phyloP scores from a whole-genome alignment of 768 basidiomycete species.

The Boletus coccyginus region DNA sequence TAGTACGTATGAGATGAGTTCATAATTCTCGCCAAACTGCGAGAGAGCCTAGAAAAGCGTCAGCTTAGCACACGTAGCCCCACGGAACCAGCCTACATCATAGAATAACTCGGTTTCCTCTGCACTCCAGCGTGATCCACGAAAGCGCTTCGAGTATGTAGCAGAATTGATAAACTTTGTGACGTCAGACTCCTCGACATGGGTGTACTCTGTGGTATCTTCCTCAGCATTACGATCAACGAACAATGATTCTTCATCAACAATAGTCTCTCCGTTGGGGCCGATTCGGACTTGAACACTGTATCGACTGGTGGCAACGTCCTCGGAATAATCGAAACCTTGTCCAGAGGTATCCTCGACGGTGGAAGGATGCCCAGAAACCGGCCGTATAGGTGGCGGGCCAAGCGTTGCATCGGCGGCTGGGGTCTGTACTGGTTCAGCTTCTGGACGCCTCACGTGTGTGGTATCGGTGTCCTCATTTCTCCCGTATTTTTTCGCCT shows the following conservation, averaged over 20 bases:
- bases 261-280: slow-evolving; percentile 81
- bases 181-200: slow-evolving; percentile 78
- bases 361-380: slow-evolving; percentile 12
- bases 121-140: slow-evolving; percentile 85
- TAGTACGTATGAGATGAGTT: slow-evolving; percentile 82
- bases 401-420: slow-evolving; percentile 3
- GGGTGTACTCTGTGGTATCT: slow-evolving; percentile 70
- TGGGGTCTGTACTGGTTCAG: slow-evolving; percentile 6
- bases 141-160: slow-evolving; percentile 75
- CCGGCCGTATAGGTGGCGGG: slow-evolving; percentile 15
- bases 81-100: slow-evolving; percentile 49
- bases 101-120: slow-evolving; percentile 89
- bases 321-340: slow-evolving; percentile 69
- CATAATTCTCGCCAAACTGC: slow-evolving; percentile 92
- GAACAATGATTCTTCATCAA: slow-evolving; percentile 82
- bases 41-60: slow-evolving; percentile 64
- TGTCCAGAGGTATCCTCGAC: slow-evolving; percentile 47
- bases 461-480: slow-evolving; percentile 45
- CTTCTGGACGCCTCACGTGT: slow-evolving; percentile 10
- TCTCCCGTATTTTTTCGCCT: slow-evolving; percentile 73
- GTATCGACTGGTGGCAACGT: slow-evolving; percentile 64
- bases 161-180: slow-evolving; percentile 84
- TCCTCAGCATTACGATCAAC: slow-evolving; percentile 70
- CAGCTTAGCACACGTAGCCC: background rate
- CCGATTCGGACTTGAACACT: slow-evolving; percentile 87